Conservation (phyloP, 169 alveolate genomes). For the Babesia sp. region DNA sequence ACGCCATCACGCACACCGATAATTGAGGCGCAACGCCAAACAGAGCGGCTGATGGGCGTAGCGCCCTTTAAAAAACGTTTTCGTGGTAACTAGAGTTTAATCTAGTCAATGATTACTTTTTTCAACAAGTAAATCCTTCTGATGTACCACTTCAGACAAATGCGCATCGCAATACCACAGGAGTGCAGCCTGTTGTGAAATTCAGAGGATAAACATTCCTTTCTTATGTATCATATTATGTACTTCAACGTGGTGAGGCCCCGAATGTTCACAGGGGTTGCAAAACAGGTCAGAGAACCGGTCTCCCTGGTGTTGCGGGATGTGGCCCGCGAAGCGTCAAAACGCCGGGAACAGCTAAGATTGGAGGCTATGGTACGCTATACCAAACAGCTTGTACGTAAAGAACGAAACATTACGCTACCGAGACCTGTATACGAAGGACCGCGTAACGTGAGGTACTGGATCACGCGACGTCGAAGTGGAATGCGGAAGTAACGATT, state of each 20-base stretch:
- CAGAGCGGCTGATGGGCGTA: no score
- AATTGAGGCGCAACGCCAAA: no score
- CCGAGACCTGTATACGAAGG: constrained; percentile 65
- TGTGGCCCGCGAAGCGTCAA: constrained; percentile 2
- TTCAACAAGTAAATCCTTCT: no score
- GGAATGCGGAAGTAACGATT: constrained; percentile 27
- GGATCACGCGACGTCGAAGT: constrained; percentile 49
- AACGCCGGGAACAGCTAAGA: constrained; percentile 8
- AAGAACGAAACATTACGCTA: constrained; percentile 30
- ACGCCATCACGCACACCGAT: constrained; percentile 15
- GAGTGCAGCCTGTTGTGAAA: no score
- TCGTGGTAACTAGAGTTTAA: no score
- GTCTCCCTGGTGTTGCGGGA: not conserved
- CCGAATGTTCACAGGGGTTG: not conserved
- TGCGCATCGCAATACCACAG: no score
- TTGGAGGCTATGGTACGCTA: constrained; percentile 18
- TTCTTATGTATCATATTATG: constrained; percentile 9
- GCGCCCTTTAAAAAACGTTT: no score
- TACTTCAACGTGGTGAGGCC: not conserved
- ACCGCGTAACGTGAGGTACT: constrained; percentile 55
- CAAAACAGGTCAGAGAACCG: not conserved
- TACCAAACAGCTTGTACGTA: constrained; percentile 14
- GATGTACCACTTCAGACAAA: no score
- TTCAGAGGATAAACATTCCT: no score
- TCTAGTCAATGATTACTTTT: no score